Conservation (phyloP, 768 basidiomycete genomes). For the Lactifluus subvellereus region DNA sequence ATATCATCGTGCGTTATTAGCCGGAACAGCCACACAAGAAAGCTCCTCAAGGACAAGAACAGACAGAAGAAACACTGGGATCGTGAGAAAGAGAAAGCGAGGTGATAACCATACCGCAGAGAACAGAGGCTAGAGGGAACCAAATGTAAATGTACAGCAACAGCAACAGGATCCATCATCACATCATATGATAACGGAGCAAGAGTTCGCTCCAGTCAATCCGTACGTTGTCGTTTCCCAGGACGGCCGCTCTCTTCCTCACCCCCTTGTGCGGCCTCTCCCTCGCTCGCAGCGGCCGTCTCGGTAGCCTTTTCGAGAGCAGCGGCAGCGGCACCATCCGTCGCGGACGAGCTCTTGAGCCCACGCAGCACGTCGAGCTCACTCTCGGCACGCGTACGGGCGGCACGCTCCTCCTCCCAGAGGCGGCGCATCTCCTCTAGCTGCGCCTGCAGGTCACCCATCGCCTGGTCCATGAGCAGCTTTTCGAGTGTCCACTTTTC, state of each 20-base stretch:
- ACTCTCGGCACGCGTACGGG: slow-evolving; percentile 53
- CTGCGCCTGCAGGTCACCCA: slow-evolving; percentile 80
- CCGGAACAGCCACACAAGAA: background rate
- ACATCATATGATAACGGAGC: background rate
- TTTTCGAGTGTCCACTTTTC: slow-evolving; percentile 95
- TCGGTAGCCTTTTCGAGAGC: slow-evolving; percentile 16
- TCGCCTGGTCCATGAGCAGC: slow-evolving; percentile 85
- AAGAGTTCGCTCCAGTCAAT: slow-evolving; percentile 12
- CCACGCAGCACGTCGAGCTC: slow-evolving; percentile 56
- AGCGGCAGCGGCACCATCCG: slow-evolving; percentile 9
- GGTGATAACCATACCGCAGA: slow-evolving; percentile 3
- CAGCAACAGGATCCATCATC: background rate
- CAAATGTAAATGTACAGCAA: slow-evolving; percentile 5
- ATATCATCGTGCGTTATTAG: background rate
- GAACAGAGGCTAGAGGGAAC: background rate
- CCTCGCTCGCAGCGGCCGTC: slow-evolving; percentile 9
- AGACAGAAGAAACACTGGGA: background rate
- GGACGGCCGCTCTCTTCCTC: slow-evolving; percentile 26
- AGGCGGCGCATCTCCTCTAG: slow-evolving; percentile 74
- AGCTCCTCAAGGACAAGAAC: background rate
- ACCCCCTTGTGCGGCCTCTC: slow-evolving; percentile 14
- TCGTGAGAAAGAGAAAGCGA: background rate
- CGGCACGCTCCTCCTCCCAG: slow-evolving; percentile 72
- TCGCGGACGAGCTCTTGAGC: slow-evolving; percentile 13
- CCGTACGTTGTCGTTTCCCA: slow-evolving; percentile 28